Conservation (phyloP, 164 flowering plant genomes). For the Litsea cubeba region DNA sequence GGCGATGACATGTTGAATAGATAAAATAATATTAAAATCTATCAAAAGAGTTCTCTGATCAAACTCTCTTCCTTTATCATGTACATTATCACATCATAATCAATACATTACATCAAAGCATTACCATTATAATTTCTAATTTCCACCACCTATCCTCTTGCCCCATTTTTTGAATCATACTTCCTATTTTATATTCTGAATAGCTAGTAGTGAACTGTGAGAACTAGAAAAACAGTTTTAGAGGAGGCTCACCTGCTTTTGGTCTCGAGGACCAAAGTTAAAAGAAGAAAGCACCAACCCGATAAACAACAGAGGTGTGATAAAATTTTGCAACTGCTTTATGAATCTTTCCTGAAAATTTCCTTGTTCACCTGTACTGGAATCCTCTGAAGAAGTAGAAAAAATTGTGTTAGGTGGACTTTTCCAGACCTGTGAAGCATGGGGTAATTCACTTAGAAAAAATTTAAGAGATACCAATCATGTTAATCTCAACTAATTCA, state of each 20-base stretch:
- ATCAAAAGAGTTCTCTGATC: too few species aligned
- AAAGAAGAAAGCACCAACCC: constrained; percentile 49
- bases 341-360: constrained; percentile 46
- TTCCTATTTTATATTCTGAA: neutral
- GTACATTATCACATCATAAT: too few species aligned
- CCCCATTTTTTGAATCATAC: neutral
- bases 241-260: constrained; percentile 42
- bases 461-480: too few species aligned
- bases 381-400: constrained; percentile 38
- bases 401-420: neutral
- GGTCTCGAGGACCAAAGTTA: constrained; percentile 47
- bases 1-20: too few species aligned
- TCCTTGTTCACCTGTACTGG: constrained; percentile 49
- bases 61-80: too few species aligned
- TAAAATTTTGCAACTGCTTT: constrained; percentile 43
- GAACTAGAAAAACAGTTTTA: neutral
- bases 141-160: too few species aligned
- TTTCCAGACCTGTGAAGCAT: neutral
- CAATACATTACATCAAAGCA: too few species aligned
- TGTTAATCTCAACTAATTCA: too few species aligned
- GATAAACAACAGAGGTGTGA: constrained; percentile 51
- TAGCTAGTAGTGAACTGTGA: neutral
- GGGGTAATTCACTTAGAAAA: too few species aligned
- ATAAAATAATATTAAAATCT: too few species aligned
- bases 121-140: too few species aligned